phyloP scores from a whole-genome alignment of 345 rosid genomes.

The Melaleuca alternifolia region DNA sequence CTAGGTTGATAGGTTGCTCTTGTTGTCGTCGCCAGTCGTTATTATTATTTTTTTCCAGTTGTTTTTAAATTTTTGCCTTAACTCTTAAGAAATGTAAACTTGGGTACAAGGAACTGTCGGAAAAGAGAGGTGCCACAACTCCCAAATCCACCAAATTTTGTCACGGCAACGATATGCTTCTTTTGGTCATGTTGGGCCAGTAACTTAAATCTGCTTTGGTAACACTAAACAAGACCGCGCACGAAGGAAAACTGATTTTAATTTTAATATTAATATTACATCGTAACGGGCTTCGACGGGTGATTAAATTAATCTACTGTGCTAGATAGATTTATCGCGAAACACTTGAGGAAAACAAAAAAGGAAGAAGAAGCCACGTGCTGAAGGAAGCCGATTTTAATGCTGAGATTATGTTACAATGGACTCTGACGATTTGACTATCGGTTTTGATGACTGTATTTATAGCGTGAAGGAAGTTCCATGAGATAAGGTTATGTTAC shows the following conservation, averaged over 20 bases:
- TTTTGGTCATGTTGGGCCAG: background rate
- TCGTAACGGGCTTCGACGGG: fast-evolving
- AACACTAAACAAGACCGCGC: background rate
- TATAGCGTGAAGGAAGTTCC: background rate
- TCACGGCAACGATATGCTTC: background rate
- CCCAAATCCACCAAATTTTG: background rate
- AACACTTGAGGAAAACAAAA: too few species aligned
- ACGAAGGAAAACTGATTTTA: background rate
- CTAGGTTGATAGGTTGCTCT: background rate
- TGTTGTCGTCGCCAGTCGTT: background rate
- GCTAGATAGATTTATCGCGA: background rate
- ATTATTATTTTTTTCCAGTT: background rate
- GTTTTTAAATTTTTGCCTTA: background rate
- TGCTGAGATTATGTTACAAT: background rate
- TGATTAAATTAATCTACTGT: background rate
- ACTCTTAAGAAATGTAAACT: background rate
- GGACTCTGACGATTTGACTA: fast-evolving
- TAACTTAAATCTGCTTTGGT: background rate
- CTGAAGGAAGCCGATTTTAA: too few species aligned
- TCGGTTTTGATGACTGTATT: background rate
- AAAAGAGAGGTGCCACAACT: background rate
- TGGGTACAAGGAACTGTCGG: background rate
- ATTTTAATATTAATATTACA: too few species aligned
- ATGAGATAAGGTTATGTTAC: background rate
- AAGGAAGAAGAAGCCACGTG: too few species aligned